Percentiles rank a stretch among this genome's conserved stretches.
Evolutionary conservation across 306 rosid species (phyloP).

Genomic region (Arachis hypogaea): DNA sequence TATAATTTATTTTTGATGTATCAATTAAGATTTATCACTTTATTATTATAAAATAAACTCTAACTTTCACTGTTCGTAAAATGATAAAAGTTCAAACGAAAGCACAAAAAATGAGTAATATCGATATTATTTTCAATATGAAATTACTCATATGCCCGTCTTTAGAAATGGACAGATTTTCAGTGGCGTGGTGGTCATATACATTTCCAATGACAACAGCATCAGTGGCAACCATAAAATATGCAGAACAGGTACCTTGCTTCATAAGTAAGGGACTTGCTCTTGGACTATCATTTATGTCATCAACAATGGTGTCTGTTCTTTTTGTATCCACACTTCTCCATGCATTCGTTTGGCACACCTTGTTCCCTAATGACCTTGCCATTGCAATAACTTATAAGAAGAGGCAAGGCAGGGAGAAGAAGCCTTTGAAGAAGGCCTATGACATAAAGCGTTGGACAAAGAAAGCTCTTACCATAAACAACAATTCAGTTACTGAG

Average conservation of each 20-base stretch:
- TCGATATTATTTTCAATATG: not conserved
- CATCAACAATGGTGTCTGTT: constrained; percentile 70
- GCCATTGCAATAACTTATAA: constrained; percentile 79
- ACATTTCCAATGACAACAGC: constrained; percentile 87
- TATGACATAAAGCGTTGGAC: constrained; percentile 86
- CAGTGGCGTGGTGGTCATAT: constrained; percentile 95
- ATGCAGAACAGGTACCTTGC: constrained; percentile 78
- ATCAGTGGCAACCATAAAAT: constrained; percentile 74
- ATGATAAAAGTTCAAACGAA: too few species aligned
- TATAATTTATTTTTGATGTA: too few species aligned
- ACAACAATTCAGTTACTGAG: constrained; percentile 35
- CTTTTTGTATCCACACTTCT: constrained; percentile 75
- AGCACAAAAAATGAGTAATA: too few species aligned
- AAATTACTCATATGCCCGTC: not conserved
- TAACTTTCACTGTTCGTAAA: too few species aligned
- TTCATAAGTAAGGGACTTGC: constrained; percentile 71
- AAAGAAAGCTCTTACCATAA: constrained; percentile 70
- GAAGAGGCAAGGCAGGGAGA: constrained; percentile 61
- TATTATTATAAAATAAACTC: too few species aligned
- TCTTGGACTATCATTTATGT: constrained; percentile 68
- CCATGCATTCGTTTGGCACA: constrained; percentile 76
- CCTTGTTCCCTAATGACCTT: constrained; percentile 84
- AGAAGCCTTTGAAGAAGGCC: constrained; percentile 65
- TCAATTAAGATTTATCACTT: too few species aligned
- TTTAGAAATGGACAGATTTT: constrained; percentile 58